Evolutionary conservation across 768 basidiomycete species (phyloP).

Genomic region (Sistotremastrum niveocremeum): DNA sequence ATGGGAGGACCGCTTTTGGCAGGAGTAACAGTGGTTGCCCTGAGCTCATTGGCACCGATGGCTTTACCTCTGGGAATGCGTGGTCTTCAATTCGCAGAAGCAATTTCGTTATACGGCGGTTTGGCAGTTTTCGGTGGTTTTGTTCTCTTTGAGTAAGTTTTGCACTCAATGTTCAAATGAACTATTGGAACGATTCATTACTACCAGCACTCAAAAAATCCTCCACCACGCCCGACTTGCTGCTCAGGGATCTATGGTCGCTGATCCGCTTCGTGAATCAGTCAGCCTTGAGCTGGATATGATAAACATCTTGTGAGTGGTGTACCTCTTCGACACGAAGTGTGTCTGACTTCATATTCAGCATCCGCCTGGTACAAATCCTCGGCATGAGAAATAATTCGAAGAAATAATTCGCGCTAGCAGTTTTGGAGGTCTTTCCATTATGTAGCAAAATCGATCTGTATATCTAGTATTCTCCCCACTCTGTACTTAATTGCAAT

Average conservation of each 20-base stretch:
- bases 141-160: conserved; percentile 68
- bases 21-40: conserved; percentile 77
- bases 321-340: conserved; percentile 1
- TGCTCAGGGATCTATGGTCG: conserved; percentile 48
- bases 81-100: conserved; percentile 60
- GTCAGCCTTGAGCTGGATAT: conserved; percentile 73
- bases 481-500: no score
- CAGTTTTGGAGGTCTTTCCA: neutral
- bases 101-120: conserved; percentile 76
- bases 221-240: conserved; percentile 62
- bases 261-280: conserved; percentile 69
- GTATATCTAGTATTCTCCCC: neutral
- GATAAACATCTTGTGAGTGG: conserved; percentile 73
- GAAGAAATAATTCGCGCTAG: conserved; percentile 26
- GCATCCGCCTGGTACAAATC: conserved; percentile 72
- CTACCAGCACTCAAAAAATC: conserved; percentile 68
- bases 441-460: neutral
- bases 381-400: conserved; percentile 53
- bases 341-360: conserved; percentile 13
- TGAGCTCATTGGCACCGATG: conserved; percentile 81
- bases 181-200: neutral
- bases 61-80: conserved; percentile 75
- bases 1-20: conserved; percentile 82
- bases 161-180: neutral
- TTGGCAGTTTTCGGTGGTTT: conserved; percentile 80